A percentile compares a stretch with the other conserved stretches of the same genome.
Conservation (phyloP, 371 early-diverging fungal genomes). For the Haplosporangium sp. region DNA sequence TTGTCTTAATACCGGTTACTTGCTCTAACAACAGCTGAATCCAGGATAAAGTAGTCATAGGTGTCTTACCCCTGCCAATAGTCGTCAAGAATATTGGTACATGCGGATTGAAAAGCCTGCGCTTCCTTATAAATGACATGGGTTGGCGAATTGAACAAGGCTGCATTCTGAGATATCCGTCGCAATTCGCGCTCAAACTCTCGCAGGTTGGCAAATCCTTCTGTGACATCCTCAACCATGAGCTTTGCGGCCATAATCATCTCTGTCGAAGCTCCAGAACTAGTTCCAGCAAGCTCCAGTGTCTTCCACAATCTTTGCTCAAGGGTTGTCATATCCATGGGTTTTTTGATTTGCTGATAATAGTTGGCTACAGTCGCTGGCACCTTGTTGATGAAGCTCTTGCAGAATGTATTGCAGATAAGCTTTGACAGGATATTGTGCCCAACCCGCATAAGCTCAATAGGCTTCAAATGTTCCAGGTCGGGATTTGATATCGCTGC, state of each 20-base stretch:
- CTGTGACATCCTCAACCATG: conserved; percentile 17
- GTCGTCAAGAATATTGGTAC: conserved; percentile 15
- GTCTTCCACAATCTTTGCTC: conserved; percentile 63
- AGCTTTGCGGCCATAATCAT: conserved; percentile 7
- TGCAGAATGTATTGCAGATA: conserved; percentile 37
- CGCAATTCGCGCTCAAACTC: conserved; percentile 71
- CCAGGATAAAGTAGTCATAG: neutral
- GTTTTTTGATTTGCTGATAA: conserved; percentile 68
- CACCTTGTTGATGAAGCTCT: conserved; percentile 51
- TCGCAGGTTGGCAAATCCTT: conserved; percentile 58
- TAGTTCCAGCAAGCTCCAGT: conserved; percentile 14
- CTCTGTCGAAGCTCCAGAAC: conserved; percentile 5
- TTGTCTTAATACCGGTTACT: no score
- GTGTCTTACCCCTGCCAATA: conserved; percentile 42
- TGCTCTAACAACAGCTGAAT: neutral
- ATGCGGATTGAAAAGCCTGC: conserved; percentile 27
- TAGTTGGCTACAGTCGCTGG: conserved; percentile 57
- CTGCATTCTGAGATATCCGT: conserved; percentile 67
- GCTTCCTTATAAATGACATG: conserved; percentile 56
- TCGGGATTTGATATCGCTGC: neutral
- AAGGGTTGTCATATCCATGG: conserved; percentile 83
- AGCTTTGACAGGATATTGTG: conserved; percentile 27
- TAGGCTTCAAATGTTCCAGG: conserved; percentile 15
- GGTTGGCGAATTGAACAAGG: conserved; percentile 44
- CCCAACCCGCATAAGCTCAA: conserved; percentile 45